Evolutionary conservation across 2,329 filamentous ascomycete species (phyloP).

Genomic region (Colletotrichum scovillei): DNA sequence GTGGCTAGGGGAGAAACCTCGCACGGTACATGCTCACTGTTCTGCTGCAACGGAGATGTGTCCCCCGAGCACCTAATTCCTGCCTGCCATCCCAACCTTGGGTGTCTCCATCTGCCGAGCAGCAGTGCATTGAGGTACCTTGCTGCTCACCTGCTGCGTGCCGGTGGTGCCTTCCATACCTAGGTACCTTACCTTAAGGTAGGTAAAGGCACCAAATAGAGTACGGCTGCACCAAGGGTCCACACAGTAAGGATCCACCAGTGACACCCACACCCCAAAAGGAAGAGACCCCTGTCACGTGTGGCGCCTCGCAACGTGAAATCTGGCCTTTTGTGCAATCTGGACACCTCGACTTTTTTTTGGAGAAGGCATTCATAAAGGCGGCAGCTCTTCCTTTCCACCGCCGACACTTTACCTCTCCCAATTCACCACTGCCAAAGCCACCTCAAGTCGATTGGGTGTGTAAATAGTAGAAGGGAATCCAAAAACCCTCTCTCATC

Average conservation of each 20-base stretch:
- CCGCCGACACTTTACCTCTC: slow-evolving; percentile 34
- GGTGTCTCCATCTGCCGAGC: not conserved
- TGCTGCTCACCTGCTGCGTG: no score
- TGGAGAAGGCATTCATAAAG: slow-evolving; percentile 50
- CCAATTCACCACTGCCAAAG: slow-evolving; percentile 31
- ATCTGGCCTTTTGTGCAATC: slow-evolving; percentile 61
- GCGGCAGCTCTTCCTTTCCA: slow-evolving; percentile 39
- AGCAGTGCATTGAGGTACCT: not conserved
- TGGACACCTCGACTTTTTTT: slow-evolving; percentile 57
- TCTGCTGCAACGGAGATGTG: slow-evolving; percentile 17
- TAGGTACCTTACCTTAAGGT: no score
- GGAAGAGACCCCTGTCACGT: slow-evolving; percentile 42
- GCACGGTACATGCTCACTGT: slow-evolving; percentile 19
- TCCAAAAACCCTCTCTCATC: slow-evolving; percentile 3
- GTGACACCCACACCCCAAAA: slow-evolving; percentile 2
- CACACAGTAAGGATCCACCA: slow-evolving; percentile 37
- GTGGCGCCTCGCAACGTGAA: slow-evolving; percentile 50
- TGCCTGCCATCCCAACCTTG: not conserved
- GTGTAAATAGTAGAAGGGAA: slow-evolving; percentile 35
- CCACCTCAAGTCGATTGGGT: slow-evolving; percentile 33
- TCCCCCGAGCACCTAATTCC: slow-evolving; percentile 8
- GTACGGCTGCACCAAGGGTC: slow-evolving; percentile 13
- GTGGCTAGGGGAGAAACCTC: slow-evolving; percentile 19
- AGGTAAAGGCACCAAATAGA: not conserved
- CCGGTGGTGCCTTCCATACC: not conserved